Conservation (phyloP, 176 grass and related monocot species). For the Cymbopogon citratus region DNA sequence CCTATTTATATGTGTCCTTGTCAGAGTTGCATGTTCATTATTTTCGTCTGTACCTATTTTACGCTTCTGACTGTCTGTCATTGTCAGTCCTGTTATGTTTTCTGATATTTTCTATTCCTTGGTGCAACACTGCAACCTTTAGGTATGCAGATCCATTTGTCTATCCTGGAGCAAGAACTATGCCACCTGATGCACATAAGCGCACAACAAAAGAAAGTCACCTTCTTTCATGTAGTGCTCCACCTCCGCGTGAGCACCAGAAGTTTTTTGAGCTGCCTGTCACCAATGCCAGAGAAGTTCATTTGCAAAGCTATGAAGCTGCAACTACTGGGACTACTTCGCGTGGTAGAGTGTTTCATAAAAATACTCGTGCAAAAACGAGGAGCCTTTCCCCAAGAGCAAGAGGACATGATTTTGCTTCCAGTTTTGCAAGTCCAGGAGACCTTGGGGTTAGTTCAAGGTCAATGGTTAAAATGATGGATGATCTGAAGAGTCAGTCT, state of each 20-base stretch:
- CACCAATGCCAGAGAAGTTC: conserved; percentile 33
- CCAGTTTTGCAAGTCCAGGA: conserved; percentile 41
- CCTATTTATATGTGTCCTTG: not conserved
- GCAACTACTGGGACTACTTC: conserved; percentile 31
- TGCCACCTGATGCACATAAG: conserved; percentile 6
- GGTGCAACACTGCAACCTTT: conserved; percentile 2
- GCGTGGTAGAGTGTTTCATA: conserved; percentile 42
- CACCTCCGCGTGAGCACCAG: conserved; percentile 36
- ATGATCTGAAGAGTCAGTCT: conserved; percentile 51
- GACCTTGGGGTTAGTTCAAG: conserved; percentile 46
- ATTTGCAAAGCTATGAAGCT: conserved; percentile 38
- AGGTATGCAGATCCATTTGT: conserved; percentile 42
- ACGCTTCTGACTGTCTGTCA: not conserved
- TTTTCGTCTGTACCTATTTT: not conserved
- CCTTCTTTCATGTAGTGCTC: conserved; percentile 36
- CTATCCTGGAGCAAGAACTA: conserved; percentile 43
- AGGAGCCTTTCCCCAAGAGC: conserved; percentile 44
- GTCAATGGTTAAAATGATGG: conserved; percentile 38
- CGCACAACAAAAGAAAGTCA: conserved; percentile 28
- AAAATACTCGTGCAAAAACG: conserved; percentile 42
- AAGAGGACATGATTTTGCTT: conserved; percentile 35
- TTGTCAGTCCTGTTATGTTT: conserved; percentile 1
- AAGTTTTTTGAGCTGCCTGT: conserved; percentile 28
- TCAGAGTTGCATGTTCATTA: not conserved
- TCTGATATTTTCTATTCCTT: conserved; percentile 20